Percentiles rank a stretch among this genome's conserved stretches.
Conservation (phyloP, 352 stramenopile species). For the Elongisporangium undulatum region DNA sequence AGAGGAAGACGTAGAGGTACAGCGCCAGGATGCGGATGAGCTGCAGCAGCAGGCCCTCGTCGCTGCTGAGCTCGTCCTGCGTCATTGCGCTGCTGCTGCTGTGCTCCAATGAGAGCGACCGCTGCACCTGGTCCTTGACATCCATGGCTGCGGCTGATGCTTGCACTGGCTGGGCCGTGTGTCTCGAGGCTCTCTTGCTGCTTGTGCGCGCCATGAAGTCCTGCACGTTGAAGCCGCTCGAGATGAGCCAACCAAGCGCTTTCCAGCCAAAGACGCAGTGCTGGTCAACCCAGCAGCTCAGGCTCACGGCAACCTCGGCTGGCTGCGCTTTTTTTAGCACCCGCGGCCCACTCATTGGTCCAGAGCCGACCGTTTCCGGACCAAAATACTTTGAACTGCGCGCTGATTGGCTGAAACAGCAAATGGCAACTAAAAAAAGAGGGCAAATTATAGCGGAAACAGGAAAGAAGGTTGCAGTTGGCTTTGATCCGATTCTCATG, state of each 20-base stretch:
- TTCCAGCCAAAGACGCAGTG: not conserved
- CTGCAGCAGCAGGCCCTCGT: constrained; percentile 44
- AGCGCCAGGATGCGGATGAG: constrained; percentile 58
- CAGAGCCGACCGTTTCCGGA: not conserved
- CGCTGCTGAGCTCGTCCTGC: not conserved
- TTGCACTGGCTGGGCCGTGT: not conserved
- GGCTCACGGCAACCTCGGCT: not conserved
- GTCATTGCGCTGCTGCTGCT: constrained; percentile 1
- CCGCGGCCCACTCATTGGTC: not conserved
- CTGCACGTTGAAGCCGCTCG: not conserved
- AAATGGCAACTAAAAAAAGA: not conserved
- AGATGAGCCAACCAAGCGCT: not conserved
- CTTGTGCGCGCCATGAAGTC: not conserved
- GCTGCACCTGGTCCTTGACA: constrained; percentile 1
- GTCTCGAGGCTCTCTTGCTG: not conserved
- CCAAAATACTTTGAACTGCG: not conserved
- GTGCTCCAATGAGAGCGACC: not conserved
- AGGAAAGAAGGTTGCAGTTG: not conserved
- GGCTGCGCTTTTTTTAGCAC: not conserved
- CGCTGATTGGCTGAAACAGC: not conserved
- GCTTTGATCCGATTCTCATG: not conserved
- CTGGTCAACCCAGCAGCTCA: not conserved
- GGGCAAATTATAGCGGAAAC: not conserved
- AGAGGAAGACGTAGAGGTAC: constrained; percentile 55
- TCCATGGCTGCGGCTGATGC: not conserved